Conservation (phyloP, 257 asterid species). For the Solanum ahanhuiri region DNA sequence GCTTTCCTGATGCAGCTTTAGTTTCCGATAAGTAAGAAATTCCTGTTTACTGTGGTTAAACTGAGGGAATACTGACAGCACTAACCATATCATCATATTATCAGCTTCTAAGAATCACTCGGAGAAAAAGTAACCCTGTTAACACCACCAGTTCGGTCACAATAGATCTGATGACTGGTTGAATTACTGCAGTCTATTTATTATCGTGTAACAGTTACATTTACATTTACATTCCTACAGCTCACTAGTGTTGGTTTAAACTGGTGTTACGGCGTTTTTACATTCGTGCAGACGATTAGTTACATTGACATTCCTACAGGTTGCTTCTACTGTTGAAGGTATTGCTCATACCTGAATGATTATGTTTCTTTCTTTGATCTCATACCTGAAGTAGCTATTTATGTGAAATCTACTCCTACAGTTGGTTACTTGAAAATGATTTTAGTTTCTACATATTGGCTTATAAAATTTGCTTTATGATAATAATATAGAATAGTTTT, state of each 20-base stretch:
- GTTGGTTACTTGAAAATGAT: not conserved
- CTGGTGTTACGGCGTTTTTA: not conserved
- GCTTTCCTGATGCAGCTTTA: constrained; percentile 10
- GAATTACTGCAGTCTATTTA: not conserved
- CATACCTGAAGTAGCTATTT: not conserved
- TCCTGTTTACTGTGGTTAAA: not conserved
- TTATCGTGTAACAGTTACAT: not conserved
- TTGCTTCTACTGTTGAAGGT: not conserved
- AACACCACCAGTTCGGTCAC: not conserved
- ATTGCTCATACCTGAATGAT: not conserved
- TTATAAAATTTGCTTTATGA: not conserved
- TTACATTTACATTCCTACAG: not conserved
- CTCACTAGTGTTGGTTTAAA: not conserved
- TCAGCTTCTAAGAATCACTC: not conserved
- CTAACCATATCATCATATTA: not conserved
- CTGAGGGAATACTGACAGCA: not conserved
- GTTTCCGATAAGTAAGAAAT: constrained; percentile 1
- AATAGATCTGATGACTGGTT: not conserved
- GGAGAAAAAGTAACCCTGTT: not conserved
- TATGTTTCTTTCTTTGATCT: not conserved
- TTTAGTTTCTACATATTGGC: not conserved
- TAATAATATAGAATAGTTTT: not conserved
- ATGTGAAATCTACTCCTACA: not conserved
- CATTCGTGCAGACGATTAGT: not conserved
- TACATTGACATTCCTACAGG: not conserved